Conservation (phyloP, 768 basidiomycete species). For the Boletus rex-veris region DNA sequence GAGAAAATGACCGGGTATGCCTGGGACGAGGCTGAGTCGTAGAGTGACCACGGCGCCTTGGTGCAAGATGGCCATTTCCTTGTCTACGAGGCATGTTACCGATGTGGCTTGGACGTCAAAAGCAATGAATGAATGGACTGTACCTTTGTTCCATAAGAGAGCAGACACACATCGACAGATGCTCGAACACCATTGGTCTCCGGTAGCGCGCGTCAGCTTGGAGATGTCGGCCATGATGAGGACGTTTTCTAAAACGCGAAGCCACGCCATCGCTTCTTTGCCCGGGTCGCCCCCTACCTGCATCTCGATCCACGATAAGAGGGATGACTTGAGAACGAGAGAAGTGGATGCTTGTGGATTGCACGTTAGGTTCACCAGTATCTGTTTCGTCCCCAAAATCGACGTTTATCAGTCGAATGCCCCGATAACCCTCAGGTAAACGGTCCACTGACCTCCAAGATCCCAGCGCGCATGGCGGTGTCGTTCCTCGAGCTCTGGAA, state of each 20-base stretch:
- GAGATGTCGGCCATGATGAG: constrained; percentile 44
- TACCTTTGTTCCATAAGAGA: constrained; percentile 16
- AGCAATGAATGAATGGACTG: neutral
- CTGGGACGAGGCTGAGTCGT: constrained; percentile 37
- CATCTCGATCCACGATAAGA: constrained; percentile 82
- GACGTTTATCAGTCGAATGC: neutral
- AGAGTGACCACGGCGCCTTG: constrained; percentile 32
- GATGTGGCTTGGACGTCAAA: neutral
- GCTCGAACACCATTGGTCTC: constrained; percentile 57
- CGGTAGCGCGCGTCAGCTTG: constrained; percentile 53
- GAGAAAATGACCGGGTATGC: constrained; percentile 25
- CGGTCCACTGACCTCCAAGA: constrained; percentile 57
- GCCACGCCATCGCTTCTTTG: constrained; percentile 56
- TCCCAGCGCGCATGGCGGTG: constrained; percentile 45
- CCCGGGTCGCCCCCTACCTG: constrained; percentile 39
- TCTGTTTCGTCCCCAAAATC: constrained; percentile 35
- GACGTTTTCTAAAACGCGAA: constrained; percentile 64
- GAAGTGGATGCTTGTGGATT: constrained; percentile 67
- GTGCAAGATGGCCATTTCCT: constrained; percentile 14
- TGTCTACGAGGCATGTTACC: constrained; percentile 11
- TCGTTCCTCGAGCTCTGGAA: constrained; percentile 68
- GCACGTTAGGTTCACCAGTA: constrained; percentile 71
- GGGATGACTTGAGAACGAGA: constrained; percentile 64
- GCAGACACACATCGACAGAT: constrained; percentile 49
- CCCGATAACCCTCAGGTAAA: neutral